Evolutionary conservation across 305 asterid species (phyloP).

Genomic region (Withania somnifera): DNA sequence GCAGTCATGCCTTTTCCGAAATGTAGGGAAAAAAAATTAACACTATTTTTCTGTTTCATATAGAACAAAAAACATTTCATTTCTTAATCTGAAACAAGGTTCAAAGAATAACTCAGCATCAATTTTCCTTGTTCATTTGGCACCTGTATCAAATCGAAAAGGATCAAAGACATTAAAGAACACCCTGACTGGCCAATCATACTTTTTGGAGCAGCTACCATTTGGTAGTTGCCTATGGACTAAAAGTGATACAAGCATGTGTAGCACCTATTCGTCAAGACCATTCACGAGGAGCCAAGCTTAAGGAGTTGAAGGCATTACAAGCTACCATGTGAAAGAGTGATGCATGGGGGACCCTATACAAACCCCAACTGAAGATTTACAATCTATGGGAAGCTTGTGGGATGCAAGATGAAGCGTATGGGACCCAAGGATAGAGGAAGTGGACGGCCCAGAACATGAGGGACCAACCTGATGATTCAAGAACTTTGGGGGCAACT

Average conservation of each 20-base stretch:
- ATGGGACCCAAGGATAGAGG: too few relatives aligned
- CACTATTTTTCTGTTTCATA: neutral
- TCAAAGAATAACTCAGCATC: neutral
- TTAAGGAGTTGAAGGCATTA: too few relatives aligned
- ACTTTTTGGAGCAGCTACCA: neutral
- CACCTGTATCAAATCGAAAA: neutral
- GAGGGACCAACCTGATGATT: too few relatives aligned
- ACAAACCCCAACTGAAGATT: too few relatives aligned
- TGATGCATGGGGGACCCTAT: too few relatives aligned
- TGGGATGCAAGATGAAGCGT: too few relatives aligned
- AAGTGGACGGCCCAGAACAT: too few relatives aligned
- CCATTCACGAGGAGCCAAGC: too few relatives aligned
- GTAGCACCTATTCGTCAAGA: too few relatives aligned
- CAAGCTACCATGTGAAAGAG: too few relatives aligned
- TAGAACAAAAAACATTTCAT: neutral
- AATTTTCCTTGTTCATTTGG: neutral
- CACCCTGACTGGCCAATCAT: neutral
- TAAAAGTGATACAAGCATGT: neutral
- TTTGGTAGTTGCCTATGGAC: neutral
- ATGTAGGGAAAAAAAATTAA: neutral
- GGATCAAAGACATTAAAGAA: neutral
- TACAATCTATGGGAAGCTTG: too few relatives aligned
- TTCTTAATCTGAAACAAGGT: neutral
- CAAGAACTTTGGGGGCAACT: too few relatives aligned
- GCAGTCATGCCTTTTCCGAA: neutral